A percentile compares a stretch with the other conserved stretches of the same genome.
phyloP scores from a whole-genome alignment of 106 monocot genomes.

The Allium sativum region DNA sequence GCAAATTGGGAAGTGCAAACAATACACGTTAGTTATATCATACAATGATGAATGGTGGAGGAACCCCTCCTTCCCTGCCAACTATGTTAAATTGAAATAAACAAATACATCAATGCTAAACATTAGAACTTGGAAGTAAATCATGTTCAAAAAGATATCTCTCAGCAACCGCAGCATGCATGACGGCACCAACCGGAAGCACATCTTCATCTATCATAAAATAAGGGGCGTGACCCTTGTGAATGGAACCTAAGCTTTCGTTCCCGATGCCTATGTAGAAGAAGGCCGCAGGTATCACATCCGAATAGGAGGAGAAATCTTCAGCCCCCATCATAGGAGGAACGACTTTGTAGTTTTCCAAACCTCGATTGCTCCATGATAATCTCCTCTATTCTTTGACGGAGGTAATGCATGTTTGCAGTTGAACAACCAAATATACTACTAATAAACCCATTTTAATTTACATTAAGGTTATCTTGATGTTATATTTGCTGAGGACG shows the following conservation, averaged over 20 bases:
- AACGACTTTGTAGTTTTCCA: conserved; percentile 32
- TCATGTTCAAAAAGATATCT: conserved; percentile 39
- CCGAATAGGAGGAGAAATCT: conserved; percentile 77
- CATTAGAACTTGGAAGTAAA: neutral
- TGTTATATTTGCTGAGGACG: too few relatives aligned
- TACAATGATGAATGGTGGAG: neutral
- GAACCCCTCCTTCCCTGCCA: neutral
- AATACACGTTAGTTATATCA: neutral
- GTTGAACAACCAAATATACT: too few relatives aligned
- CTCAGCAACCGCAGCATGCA: conserved; percentile 81
- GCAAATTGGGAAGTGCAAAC: neutral
- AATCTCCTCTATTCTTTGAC: too few relatives aligned
- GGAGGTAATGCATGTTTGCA: too few relatives aligned
- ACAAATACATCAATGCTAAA: neutral
- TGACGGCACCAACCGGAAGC: conserved; percentile 55
- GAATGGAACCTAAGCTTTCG: conserved; percentile 43
- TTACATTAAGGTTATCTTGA: too few relatives aligned
- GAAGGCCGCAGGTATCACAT: conserved; percentile 62
- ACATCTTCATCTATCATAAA: conserved; percentile 74
- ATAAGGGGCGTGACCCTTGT: conserved; percentile 54
- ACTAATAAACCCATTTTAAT: too few relatives aligned
- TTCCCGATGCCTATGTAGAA: conserved; percentile 67
- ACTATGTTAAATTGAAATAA: neutral
- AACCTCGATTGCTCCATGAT: conserved; percentile 41
- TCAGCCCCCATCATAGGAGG: conserved; percentile 75